These are phyloP conservation scores for Diaporthe ilicicola DNA, from an alignment of 2,329 filamentous ascomycete genomes.

Conservation along the genomic window DNA sequence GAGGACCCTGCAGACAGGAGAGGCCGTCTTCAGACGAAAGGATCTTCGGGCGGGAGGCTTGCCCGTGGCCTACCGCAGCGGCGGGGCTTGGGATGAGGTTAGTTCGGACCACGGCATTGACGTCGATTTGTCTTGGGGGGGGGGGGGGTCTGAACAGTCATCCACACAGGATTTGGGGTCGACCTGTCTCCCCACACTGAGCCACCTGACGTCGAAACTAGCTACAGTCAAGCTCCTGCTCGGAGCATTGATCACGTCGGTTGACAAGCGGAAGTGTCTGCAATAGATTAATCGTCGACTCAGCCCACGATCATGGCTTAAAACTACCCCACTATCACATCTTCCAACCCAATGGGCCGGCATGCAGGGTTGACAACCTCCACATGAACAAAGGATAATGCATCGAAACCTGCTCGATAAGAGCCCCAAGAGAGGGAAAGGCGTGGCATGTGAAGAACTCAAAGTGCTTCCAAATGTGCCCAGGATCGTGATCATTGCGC, in stretches of 20 bases:
- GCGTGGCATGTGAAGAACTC: not conserved
- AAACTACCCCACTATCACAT: not conserved
- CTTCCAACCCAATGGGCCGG: not conserved
- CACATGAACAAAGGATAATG: not conserved
- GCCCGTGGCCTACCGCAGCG: constrained; percentile 6
- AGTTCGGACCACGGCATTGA: constrained; percentile 22
- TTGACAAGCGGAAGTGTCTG: constrained; percentile 22
- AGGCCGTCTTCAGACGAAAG: constrained; percentile 11
- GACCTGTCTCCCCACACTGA: constrained; percentile 1
- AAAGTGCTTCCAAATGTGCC: not conserved
- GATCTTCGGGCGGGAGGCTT: constrained; percentile 11
- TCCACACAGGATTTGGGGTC: not conserved
- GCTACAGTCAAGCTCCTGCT: not conserved
- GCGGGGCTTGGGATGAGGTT: not conserved
- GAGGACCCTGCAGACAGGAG: constrained; percentile 15
- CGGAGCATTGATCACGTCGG: constrained; percentile 24
- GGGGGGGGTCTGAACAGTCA: not conserved
- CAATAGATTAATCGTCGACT: constrained; percentile 25
- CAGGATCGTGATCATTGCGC: not conserved
- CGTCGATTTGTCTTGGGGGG: not conserved
- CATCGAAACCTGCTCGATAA: constrained; percentile 3
- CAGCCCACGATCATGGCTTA: constrained; percentile 16
- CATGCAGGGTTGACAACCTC: not conserved
- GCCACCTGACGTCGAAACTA: constrained; percentile 7
- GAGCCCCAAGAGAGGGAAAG: not conserved